Evolutionary conservation across 1,284 basidiomycete species (phyloP), one percentile per base, ranked within the genome.

Genomic region (Grifola frondosa): DNA sequence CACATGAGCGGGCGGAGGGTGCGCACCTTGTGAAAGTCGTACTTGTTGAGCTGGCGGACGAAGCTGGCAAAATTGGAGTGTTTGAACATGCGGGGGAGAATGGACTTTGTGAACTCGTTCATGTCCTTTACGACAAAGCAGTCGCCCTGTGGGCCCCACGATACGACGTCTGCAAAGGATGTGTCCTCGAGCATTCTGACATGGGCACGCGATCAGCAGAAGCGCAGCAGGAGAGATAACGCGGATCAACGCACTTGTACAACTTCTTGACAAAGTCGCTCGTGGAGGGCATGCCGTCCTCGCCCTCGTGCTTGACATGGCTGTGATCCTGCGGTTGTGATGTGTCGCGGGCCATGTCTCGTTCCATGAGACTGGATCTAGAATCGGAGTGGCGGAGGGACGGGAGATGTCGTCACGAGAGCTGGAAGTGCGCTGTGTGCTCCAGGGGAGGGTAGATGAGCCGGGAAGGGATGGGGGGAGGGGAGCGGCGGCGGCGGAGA

Each of bases 111-210:
- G 68, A 98, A 97, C 57, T 93, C 90, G 70, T 94, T 96, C 90
- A 97, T 96, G 73, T 97, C 92, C 84, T 94, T 96, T 55, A 98
- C 93, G 61, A 97, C 86, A 62, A 97, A 97, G 59, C 85, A 91
- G 57, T 94, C 87, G 33, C 93, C 92, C 33, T 79, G 74, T 0
- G 85, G 81, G 1, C 88, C 85, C 95, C 95, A 97, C 1, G 82
- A 87, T 6, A 98, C 89, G 50, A 93, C 80, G 24, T 80, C 71
- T 29, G 80, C 65, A 66, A 88, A 90, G 1, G 78, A 67, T 24
- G 78, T 76, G 61, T 94, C 91, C 62, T 93, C 88, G 30, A 95
- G 81, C 89, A 95, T 94, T 62, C 90, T 91, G 50, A 11, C 22
- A 25, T 22, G 12, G 22, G 30, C 16, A 17, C 21, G n/a, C 6